phyloP scores from a whole-genome alignment of 2,329 filamentous ascomycete genomes.

The Ilyonectria destructans region DNA sequence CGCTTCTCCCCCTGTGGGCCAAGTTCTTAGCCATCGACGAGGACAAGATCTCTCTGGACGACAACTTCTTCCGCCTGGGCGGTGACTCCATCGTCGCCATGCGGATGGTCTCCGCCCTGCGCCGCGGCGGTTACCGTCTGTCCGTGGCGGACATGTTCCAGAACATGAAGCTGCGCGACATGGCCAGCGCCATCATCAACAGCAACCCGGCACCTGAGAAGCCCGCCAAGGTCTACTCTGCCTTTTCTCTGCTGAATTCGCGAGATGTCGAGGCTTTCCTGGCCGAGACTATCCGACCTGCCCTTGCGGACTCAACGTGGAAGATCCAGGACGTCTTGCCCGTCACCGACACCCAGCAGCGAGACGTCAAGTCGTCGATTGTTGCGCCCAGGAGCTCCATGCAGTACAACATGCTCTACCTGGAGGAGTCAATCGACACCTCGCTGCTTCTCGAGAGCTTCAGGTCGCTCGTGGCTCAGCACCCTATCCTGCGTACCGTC shows the following conservation, averaged over 20 bases:
- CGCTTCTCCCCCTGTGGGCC: constrained; percentile 41
- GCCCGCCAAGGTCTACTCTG: constrained; percentile 32
- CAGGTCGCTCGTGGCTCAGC: constrained; percentile 41
- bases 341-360: constrained; percentile 42
- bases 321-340: constrained; percentile 43
- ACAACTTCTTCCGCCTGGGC: constrained; percentile 50
- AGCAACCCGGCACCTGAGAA: constrained; percentile 14
- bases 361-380: constrained; percentile 44
- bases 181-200: constrained; percentile 42
- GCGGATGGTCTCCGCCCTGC: constrained; percentile 47
- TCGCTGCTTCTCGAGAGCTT: constrained; percentile 40
- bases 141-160: constrained; percentile 50
- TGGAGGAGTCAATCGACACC: constrained; percentile 44
- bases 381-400: constrained; percentile 44
- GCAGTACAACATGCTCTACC: constrained; percentile 51
- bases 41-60: constrained; percentile 45
- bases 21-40: constrained; percentile 43
- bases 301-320: constrained; percentile 42
- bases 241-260: constrained; percentile 42
- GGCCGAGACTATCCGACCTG: constrained; percentile 30
- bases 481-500: constrained; percentile 48
- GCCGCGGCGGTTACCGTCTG: constrained; percentile 43
- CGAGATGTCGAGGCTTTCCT: constrained; percentile 41
- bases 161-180: constrained; percentile 48
- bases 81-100: constrained; percentile 49